Conservation (phyloP, 306 rosid species). For the Albizia julibrissin region DNA sequence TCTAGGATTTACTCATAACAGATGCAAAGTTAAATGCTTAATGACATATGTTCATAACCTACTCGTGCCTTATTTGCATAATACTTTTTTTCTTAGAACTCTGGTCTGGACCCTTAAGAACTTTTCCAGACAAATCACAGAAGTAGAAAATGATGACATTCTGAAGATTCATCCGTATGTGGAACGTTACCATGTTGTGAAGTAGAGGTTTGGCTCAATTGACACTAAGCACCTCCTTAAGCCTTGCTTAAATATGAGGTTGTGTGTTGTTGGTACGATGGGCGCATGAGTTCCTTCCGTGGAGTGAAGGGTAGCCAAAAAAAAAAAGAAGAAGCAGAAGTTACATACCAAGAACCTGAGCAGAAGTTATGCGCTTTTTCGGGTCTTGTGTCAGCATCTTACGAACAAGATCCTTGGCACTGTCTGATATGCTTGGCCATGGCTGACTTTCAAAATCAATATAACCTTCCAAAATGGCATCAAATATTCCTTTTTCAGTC, state of each 20-base stretch:
- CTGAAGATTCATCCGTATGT: not conserved
- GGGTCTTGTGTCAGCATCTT: slow-evolving; percentile 91
- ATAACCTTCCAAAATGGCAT: slow-evolving; percentile 77
- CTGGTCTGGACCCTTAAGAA: not conserved
- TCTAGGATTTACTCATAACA: not conserved
- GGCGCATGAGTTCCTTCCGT: too few relatives aligned
- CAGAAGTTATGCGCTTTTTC: slow-evolving; percentile 72
- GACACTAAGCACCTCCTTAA: too few relatives aligned
- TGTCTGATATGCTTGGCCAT: slow-evolving; percentile 78
- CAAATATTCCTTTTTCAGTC: slow-evolving; percentile 90
- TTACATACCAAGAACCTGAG: slow-evolving; percentile 78
- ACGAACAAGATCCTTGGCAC: slow-evolving; percentile 85
- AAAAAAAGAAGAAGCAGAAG: not conserved
- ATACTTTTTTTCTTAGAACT: not conserved
- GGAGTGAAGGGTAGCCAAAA: too few relatives aligned
- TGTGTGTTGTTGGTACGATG: too few relatives aligned
- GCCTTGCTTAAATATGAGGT: too few relatives aligned
- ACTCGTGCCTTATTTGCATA: not conserved
- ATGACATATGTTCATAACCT: not conserved
- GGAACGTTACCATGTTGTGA: not conserved
- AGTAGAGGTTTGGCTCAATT: not conserved
- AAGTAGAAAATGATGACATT: not conserved
- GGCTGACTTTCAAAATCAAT: slow-evolving; percentile 81
- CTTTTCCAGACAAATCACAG: not conserved
- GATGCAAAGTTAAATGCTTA: not conserved